Conservation (phyloP, 331 rosid genomes). For the Cydonia oblonga region DNA sequence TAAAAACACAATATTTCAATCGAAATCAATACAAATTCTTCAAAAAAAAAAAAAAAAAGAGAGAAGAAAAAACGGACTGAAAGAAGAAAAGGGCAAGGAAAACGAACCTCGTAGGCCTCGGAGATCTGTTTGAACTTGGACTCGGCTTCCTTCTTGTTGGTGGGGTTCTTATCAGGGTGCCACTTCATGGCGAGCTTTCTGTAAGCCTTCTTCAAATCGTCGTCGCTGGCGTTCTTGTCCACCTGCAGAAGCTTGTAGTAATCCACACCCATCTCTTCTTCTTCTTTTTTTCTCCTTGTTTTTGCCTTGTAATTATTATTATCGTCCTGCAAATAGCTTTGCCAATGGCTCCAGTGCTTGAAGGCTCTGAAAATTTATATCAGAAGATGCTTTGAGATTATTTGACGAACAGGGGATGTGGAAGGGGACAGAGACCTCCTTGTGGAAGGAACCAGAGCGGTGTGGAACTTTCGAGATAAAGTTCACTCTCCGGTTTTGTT, state of each 20-base stretch:
- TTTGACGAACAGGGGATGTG: background rate
- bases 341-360: background rate
- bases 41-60: background rate
- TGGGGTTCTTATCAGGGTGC: slow-evolving; percentile 82
- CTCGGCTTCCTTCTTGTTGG: slow-evolving; percentile 69
- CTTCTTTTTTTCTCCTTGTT: background rate
- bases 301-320: background rate
- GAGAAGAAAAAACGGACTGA: background rate
- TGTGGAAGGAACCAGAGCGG: slow-evolving; percentile 23
- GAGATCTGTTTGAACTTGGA: slow-evolving; percentile 67
- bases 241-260: slow-evolving; percentile 65
- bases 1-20: background rate
- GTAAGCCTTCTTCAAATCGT: slow-evolving; percentile 75
- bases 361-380: background rate
- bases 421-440: background rate
- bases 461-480: slow-evolving; percentile 44
- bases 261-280: slow-evolving; percentile 57
- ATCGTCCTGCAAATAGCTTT: background rate
- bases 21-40: background rate
- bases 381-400: background rate
- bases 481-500: too few species aligned
- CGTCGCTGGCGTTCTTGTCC: slow-evolving; percentile 54
- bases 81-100: background rate
- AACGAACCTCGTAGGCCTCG: slow-evolving; percentile 66
- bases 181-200: slow-evolving; percentile 85